Evolutionary conservation across 306 rosid genomes (phyloP).

Genomic region (Quercus glauca): DNA sequence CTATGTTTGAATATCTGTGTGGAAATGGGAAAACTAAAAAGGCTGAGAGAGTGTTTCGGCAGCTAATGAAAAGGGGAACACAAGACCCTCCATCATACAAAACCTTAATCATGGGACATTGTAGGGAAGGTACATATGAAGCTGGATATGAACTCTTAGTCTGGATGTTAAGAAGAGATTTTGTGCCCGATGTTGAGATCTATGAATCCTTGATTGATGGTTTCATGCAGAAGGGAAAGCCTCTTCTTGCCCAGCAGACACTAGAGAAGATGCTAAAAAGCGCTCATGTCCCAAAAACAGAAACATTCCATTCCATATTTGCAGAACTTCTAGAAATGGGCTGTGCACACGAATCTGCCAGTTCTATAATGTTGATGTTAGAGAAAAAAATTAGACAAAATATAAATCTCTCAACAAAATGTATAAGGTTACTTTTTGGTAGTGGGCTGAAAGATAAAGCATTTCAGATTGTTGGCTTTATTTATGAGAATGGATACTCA

Average conservation of each 20-base stretch:
- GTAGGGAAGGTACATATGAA: slow-evolving; percentile 67
- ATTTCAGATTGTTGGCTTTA: slow-evolving; percentile 46
- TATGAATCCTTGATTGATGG: slow-evolving; percentile 64
- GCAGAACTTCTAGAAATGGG: slow-evolving; percentile 57
- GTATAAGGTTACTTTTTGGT: slow-evolving; percentile 58
- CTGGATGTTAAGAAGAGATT: slow-evolving; percentile 81
- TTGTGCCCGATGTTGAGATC: slow-evolving; percentile 56
- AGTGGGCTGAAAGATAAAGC: slow-evolving; percentile 51
- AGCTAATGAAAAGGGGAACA: slow-evolving; percentile 81
- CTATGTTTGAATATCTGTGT: slow-evolving; percentile 63
- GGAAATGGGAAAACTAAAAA: slow-evolving; percentile 65
- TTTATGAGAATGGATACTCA: slow-evolving; percentile 64
- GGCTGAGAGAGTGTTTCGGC: slow-evolving; percentile 72
- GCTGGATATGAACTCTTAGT: slow-evolving; percentile 57
- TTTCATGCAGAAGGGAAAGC: slow-evolving; percentile 55
- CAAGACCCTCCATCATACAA: slow-evolving; percentile 70
- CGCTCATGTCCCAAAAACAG: slow-evolving; percentile 57
- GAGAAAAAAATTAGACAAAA: slow-evolving; percentile 70
- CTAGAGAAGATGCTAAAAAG: slow-evolving; percentile 84
- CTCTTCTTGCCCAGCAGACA: slow-evolving; percentile 66
- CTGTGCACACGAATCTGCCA: slow-evolving; percentile 54
- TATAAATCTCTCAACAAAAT: slow-evolving; percentile 56
- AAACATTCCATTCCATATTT: slow-evolving; percentile 65
- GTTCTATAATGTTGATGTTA: slow-evolving; percentile 57
- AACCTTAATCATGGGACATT: slow-evolving; percentile 79